Conservation (phyloP, 768 basidiomycete genomes). For the Tephrocybe sp. region DNA sequence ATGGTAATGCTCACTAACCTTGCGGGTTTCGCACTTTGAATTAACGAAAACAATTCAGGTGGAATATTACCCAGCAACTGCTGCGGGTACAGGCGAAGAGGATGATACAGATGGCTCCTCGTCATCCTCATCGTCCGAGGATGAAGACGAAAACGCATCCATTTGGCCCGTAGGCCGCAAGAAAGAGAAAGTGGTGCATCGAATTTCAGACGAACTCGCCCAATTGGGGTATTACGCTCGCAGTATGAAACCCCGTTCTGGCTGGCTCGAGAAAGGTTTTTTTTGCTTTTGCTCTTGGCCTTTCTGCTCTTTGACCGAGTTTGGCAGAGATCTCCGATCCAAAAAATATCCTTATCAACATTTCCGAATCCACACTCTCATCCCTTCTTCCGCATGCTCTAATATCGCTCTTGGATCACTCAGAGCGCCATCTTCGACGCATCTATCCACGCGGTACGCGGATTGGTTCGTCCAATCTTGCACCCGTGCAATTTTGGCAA, state of each 20-base stretch:
- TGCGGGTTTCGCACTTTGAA: background rate
- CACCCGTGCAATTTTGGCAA: conserved; percentile 52
- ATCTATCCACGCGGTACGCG: conserved; percentile 60
- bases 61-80: conserved; percentile 47
- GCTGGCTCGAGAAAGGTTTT: conserved; percentile 44
- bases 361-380: conserved; percentile 49
- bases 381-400: conserved; percentile 38
- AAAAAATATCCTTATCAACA: conserved; percentile 54
- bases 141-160: conserved; percentile 7
- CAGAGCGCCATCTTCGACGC: conserved; percentile 44
- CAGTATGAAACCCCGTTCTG: conserved; percentile 56
- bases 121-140: conserved; percentile 26
- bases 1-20: conserved; percentile 39
- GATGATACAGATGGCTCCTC: conserved; percentile 22
- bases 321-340: conserved; percentile 37
- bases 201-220: conserved; percentile 51
- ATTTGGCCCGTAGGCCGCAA: conserved; percentile 17
- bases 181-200: conserved; percentile 15
- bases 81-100: conserved; percentile 22
- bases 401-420: conserved; percentile 38
- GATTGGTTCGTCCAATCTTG: conserved; percentile 52
- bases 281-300: background rate
- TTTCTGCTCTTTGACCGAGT: background rate
- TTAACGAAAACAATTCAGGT: conserved; percentile 35
- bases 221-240: conserved; percentile 57